These are phyloP conservation scores for Mucor lusitanicus DNA, from an alignment of 371 early-diverging fungal species.

Conservation along the genomic window DNA sequence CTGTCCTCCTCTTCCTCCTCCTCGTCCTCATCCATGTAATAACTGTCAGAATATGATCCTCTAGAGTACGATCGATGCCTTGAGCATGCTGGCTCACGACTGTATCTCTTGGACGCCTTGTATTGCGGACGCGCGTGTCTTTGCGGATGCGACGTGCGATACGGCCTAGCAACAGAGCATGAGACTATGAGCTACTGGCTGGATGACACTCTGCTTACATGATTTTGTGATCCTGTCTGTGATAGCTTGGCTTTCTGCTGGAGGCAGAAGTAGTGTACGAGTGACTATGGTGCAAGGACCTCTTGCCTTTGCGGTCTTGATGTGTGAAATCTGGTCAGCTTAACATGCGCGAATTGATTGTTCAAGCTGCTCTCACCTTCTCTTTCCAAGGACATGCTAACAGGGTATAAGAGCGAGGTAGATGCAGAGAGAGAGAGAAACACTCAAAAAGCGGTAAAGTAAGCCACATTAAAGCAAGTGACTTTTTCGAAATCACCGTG, in stretches of 20 bases:
- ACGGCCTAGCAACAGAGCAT: neutral
- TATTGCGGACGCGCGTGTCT: conserved; percentile 3
- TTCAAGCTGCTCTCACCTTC: conserved; percentile 6
- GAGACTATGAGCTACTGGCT: neutral
- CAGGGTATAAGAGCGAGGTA: neutral
- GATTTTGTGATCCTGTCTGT: conserved; percentile 2
- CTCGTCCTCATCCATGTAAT: conserved; percentile 3
- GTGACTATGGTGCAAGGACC: conserved; percentile 8
- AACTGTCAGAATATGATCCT: conserved; percentile 15
- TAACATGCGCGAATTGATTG: neutral
- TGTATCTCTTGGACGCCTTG: conserved; percentile 4
- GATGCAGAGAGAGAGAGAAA: neutral
- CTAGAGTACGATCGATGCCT: conserved; percentile 14
- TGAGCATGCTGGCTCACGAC: neutral
- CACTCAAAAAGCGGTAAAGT: neutral
- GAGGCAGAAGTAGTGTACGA: neutral
- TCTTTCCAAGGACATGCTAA: conserved; percentile 20
- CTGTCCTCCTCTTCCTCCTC: conserved; percentile 86
- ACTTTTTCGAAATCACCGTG: neutral
- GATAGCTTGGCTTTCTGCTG: conserved; percentile 6
- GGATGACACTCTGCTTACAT: neutral
- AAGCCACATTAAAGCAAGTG: neutral
- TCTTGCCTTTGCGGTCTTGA: conserved; percentile 17
- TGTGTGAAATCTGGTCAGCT: neutral
- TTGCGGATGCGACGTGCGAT: neutral